Evolutionary conservation across 176 grass and related monocot genomes (phyloP).

Genomic region (Saccharum officinarum): DNA sequence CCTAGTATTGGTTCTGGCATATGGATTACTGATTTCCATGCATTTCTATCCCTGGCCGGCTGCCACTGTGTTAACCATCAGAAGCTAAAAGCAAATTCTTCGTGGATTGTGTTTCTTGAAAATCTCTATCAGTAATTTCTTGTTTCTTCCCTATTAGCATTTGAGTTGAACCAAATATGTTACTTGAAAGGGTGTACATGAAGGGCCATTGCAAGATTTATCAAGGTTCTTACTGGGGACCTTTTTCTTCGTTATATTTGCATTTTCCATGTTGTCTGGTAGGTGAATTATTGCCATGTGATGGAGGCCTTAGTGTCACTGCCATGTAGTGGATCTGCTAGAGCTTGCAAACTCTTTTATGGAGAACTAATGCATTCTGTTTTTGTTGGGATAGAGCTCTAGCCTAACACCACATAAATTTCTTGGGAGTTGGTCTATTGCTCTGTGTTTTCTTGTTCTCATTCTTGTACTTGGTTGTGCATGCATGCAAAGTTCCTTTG

Average conservation of each 20-base stretch:
- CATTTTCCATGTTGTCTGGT: background rate
- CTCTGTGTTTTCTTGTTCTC: background rate
- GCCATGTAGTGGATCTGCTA: background rate
- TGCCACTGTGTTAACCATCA: background rate
- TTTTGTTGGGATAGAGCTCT: background rate
- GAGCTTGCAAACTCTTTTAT: conserved; percentile 1
- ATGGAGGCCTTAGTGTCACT: background rate
- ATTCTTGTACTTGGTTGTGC: background rate
- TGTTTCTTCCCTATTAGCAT: background rate
- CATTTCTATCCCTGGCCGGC: background rate
- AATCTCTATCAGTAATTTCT: background rate
- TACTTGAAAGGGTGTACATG: background rate
- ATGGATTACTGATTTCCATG: background rate
- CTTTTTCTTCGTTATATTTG: background rate
- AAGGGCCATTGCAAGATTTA: background rate
- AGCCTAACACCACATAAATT: background rate
- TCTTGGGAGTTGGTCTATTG: background rate
- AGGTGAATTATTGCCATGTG: background rate
- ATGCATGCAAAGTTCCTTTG: background rate
- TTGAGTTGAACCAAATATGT: background rate
- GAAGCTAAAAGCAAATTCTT: background rate
- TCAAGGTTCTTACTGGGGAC: background rate
- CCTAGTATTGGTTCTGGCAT: background rate
- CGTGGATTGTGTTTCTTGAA: conserved; percentile 12
- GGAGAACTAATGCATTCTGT: background rate